Evolutionary conservation across 495 filamentous ascomycete species (phyloP), one percentile per base, ranked within the genome.

Genomic region (Pyrenula aspistea): DNA sequence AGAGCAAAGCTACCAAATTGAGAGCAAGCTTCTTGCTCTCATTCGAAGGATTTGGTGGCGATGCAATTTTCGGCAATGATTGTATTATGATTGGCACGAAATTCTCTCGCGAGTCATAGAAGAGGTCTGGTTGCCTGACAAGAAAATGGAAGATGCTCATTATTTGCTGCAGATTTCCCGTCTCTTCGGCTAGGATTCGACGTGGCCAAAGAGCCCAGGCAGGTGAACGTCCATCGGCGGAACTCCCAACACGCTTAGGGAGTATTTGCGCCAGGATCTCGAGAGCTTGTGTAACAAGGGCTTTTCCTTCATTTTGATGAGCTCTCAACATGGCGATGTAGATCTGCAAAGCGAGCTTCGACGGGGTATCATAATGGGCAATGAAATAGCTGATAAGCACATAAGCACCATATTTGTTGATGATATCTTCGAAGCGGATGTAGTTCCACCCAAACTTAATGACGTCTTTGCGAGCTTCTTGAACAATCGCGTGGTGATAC

Each of bases 401-500:
- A 65, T 99, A 97, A 4, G 94, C 92, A 20, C 91, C 94, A 67
- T 97, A 91, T 65, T 99, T 99, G 74, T 97, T 97, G 75, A 99
- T 96, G 59, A 95, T 88, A 67, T 99, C 94, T 66, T 99, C 94
- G 22, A 99, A 82, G 19, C 89, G 84, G 57, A 97, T 97, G 65
- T 93, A 97, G 24, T 91, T 96, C 94, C 94, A 99, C 2, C 89
- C 91, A 68, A 96, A 97, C 68, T 96, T 96, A 63, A 99, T 97
- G 57, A 99, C 89, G 59, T 99, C 94, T 68, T 97, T 99, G 21
- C 94, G 87, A 2, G 88, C 87, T 63, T 96, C 92, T 54, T 89
- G 82, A 10, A 97, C 77, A 22, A 91, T 84, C 23, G 78, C 77
- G 57, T 88, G 79, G 59, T 97, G 90, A 59, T 97, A 94, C 62